phyloP scores from a whole-genome alignment of 768 basidiomycete genomes.

The Mycena polygramma region DNA sequence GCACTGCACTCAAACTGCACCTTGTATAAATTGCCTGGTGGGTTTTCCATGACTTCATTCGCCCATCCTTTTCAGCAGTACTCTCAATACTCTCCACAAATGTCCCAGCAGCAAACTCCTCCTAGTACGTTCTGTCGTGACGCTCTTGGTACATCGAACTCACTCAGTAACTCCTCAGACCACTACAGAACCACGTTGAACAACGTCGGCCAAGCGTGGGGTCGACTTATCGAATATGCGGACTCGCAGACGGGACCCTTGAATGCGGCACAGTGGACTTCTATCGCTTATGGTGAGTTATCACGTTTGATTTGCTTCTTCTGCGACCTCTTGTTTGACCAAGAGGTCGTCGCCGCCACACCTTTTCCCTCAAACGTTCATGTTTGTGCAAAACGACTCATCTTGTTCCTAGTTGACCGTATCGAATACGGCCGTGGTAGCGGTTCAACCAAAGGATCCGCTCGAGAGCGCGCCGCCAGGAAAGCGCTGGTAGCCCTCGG shows the following conservation, averaged over 20 bases:
- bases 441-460: constrained; percentile 32
- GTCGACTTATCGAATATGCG: constrained; percentile 28
- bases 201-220: constrained; percentile 27
- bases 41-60: constrained; percentile 5
- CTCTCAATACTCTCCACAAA: not conserved
- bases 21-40: constrained; percentile 5
- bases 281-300: constrained; percentile 44
- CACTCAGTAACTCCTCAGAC: not conserved
- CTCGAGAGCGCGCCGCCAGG: constrained; percentile 45
- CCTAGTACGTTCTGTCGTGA: not conserved
- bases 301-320: not conserved
- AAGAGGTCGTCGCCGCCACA: too few relatives aligned
- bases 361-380: too few relatives aligned
- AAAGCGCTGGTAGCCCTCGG: constrained; percentile 26
- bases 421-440: constrained; percentile 42
- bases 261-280: constrained; percentile 44
- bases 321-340: not conserved
- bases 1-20: constrained; percentile 5
- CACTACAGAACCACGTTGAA: constrained; percentile 40
- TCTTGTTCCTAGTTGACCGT: constrained; percentile 37
- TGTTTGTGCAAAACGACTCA: too few relatives aligned
- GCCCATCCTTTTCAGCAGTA: not conserved
- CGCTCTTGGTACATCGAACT: not conserved
- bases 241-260: constrained; percentile 39
- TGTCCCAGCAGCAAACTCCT: constrained; percentile 8